phyloP scores from a whole-genome alignment of 2,329 filamentous ascomycete species.

The Exserohilum rostratum region DNA sequence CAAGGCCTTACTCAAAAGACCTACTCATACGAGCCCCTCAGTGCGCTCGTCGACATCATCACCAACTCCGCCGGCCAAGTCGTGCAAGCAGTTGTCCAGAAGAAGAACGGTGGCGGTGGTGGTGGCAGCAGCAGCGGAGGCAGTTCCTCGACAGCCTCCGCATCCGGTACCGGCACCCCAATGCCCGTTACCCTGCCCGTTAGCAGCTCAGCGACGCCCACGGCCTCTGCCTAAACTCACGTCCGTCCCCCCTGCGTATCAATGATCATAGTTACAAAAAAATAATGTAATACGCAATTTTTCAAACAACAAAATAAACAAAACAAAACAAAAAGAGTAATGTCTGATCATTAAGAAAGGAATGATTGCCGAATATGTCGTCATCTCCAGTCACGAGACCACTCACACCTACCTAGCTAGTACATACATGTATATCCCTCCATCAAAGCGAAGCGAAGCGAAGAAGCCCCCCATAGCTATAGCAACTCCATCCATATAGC shows the following conservation, averaged over 20 bases:
- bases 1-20: slow-evolving; percentile 57
- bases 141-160: slow-evolving; percentile 21
- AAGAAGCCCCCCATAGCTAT: too few species aligned
- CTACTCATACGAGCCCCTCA: slow-evolving; percentile 59
- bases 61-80: slow-evolving; percentile 63
- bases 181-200: slow-evolving; percentile 41
- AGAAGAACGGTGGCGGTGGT: slow-evolving; percentile 32
- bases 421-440: too few species aligned
- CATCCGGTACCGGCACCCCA: slow-evolving; percentile 22
- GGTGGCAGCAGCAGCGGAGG: slow-evolving; percentile 18
- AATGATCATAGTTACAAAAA: slow-evolving; percentile 12
- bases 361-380: too few species aligned
- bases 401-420: too few species aligned
- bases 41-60: slow-evolving; percentile 61
- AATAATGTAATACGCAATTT: slow-evolving; percentile 19
- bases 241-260: neutral
- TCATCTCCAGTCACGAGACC: too few species aligned
- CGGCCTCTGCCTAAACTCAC: slow-evolving; percentile 16
- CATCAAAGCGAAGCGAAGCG: too few species aligned
- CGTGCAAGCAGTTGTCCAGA: slow-evolving; percentile 56
- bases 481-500: too few species aligned
- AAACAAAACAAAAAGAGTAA: too few species aligned
- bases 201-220: slow-evolving; percentile 33
- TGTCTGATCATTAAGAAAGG: too few species aligned
- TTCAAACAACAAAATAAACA: too few species aligned